Conservation (phyloP, 2,329 filamentous ascomycete species). For the Tolypocladium inflatum region DNA sequence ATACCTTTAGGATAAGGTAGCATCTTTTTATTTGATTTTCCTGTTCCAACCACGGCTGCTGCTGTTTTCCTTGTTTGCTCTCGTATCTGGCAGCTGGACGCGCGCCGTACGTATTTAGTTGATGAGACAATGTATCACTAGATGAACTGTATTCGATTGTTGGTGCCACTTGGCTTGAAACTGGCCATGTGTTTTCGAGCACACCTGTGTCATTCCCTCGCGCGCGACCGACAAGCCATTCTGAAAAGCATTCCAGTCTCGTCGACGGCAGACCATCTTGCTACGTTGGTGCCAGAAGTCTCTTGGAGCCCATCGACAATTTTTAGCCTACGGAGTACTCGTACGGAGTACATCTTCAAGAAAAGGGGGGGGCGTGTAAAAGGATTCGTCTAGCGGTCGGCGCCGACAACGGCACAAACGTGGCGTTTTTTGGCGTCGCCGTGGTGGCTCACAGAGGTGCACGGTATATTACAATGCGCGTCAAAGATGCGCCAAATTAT, state of each 20-base stretch:
- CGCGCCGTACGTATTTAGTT: neutral
- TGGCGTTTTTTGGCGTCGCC: neutral
- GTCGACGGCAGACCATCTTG: neutral
- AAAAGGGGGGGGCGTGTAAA: neutral
- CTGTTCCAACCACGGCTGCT: neutral
- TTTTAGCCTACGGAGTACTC: neutral
- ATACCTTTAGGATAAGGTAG: constrained; percentile 6
- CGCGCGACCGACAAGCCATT: neutral
- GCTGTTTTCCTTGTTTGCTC: neutral
- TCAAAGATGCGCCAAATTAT: neutral
- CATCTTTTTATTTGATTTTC: constrained; percentile 1
- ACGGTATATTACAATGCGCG: neutral
- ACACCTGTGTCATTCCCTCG: neutral
- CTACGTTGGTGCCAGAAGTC: neutral
- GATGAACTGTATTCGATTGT: neutral
- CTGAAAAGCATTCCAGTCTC: neutral
- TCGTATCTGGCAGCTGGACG: neutral
- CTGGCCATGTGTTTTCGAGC: neutral
- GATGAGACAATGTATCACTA: neutral
- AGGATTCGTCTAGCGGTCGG: neutral
- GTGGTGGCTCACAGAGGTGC: neutral
- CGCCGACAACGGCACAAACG: neutral
- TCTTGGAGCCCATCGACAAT: neutral
- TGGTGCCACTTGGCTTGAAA: neutral
- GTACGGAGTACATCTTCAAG: no score